Evolutionary conservation across 306 rosid species (phyloP).

Genomic region (Boehmeria nivea): DNA sequence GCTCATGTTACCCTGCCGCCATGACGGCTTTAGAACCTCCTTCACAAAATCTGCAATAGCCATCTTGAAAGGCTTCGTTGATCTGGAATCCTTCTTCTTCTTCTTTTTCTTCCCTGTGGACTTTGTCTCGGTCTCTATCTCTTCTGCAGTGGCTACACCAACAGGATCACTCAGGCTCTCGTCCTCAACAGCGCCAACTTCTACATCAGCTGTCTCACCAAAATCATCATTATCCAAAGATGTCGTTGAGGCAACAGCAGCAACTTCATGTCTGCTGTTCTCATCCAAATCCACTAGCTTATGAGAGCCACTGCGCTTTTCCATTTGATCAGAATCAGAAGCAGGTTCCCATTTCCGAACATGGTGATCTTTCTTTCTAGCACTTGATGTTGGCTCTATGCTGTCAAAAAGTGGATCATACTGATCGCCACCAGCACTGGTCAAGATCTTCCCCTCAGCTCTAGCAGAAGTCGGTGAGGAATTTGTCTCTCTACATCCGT

Average conservation of each 20-base stretch:
- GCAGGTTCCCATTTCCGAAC: slow-evolving; percentile 49
- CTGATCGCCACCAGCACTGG: slow-evolving; percentile 54
- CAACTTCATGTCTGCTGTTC: slow-evolving; percentile 42
- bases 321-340: slow-evolving; percentile 46
- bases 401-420: slow-evolving; percentile 93
- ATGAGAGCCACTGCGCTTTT: slow-evolving; percentile 45
- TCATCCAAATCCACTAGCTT: slow-evolving; percentile 56
- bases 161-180: slow-evolving; percentile 56
- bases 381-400: slow-evolving; percentile 63
- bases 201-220: slow-evolving; percentile 93
- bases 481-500: slow-evolving; percentile 49
- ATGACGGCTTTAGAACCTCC: slow-evolving; percentile 90
- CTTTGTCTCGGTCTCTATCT: slow-evolving; percentile 59
- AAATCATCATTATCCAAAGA: slow-evolving; percentile 74
- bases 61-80: slow-evolving; percentile 74
- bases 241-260: slow-evolving; percentile 63
- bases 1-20: slow-evolving; percentile 99
- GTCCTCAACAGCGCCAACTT: slow-evolving; percentile 69
- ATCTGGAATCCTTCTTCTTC: slow-evolving; percentile 82
- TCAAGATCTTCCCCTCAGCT: slow-evolving; percentile 43
- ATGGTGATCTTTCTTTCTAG: slow-evolving; percentile 35
- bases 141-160: slow-evolving; percentile 42
- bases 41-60: slow-evolving; percentile 90
- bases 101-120: slow-evolving; percentile 69
- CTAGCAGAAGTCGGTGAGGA: slow-evolving; percentile 50